Evolutionary conservation across 1,284 basidiomycete species (phyloP), one percentile per base, ranked within the genome.

Genomic region (Leccinum fallax): DNA sequence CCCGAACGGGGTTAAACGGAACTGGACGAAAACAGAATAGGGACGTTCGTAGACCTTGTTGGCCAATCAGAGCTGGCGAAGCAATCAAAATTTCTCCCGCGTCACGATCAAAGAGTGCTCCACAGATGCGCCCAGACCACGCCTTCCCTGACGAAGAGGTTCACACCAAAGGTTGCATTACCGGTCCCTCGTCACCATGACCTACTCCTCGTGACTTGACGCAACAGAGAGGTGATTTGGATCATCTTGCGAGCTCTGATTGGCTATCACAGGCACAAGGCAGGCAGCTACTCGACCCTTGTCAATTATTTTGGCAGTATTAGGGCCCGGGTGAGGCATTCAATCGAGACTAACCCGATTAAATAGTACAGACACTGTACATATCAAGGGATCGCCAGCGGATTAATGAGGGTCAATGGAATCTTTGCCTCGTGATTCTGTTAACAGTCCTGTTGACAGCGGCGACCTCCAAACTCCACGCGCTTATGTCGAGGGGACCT

Each of bases 401-500:
- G 40, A 43, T 43, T n/a, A 6, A 43, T 43, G n/a, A 19, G 40
- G 40, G 9, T 43, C 40, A 43, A 43, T 43, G 40, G 40, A 5
- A 43, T 43, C 40, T 43, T 43, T 43, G n/a, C 40, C 40, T 43
- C 40, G n/a, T 43, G 10, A 43, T 43, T 19, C 40, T 43, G 40
- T 5, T 11, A 19, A 10, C 40, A 43, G 6, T 19, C 10, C 10
- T 8, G 5, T 5, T 19, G 40, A 43, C 40, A 43, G 10, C n/a
- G n/a, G 19, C 40, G 40, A 19, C 40, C n/a, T 32, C 34, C 64
- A 71, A 11, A 32, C 64, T 0, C 62, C 65, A 8, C n/a, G 54
- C 15, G 32, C 72, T 55, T 76, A 61, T 55, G 61, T 32, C 19
- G 75, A 74, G 36, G 68, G 71, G 0, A 65, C 75, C 4, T 76